Conservation (phyloP, 306 rosid species). For the Carpinus viminea region DNA sequence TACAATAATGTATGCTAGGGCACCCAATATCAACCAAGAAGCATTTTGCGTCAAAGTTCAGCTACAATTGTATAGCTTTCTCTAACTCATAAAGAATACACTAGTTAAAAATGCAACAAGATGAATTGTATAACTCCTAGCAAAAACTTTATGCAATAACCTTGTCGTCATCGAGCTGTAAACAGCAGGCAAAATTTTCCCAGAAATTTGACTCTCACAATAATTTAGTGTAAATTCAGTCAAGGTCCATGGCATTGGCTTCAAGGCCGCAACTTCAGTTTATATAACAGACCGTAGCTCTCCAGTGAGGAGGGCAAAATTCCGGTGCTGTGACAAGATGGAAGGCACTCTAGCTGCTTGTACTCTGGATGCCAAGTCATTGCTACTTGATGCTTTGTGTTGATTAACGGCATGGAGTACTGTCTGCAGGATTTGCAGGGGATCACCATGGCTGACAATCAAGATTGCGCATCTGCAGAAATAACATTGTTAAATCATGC, state of each 20-base stretch:
- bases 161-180: too few relatives aligned
- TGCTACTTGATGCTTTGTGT: constrained; percentile 25
- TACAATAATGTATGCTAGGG: too few relatives aligned
- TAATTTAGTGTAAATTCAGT: neutral
- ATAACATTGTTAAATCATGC: neutral
- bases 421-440: constrained; percentile 83
- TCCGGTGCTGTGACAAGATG: constrained; percentile 69
- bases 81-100: too few relatives aligned
- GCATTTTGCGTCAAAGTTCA: too few relatives aligned
- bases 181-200: neutral
- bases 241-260: neutral
- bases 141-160: too few relatives aligned
- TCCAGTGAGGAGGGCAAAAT: constrained; percentile 67
- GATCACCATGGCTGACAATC: constrained; percentile 88
- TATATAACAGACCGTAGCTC: constrained; percentile 61
- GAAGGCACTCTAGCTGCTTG: constrained; percentile 51
- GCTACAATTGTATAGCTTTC: too few relatives aligned
- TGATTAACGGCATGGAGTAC: constrained; percentile 55
- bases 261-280: constrained; percentile 7
- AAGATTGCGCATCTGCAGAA: constrained; percentile 64
- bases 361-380: constrained; percentile 46
- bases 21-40: too few relatives aligned
- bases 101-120: too few relatives aligned
- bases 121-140: too few relatives aligned
- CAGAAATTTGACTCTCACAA: neutral